Evolutionary conservation across 2,329 filamentous ascomycete species (phyloP).

Genomic region (Cladorrhinum sp.): DNA sequence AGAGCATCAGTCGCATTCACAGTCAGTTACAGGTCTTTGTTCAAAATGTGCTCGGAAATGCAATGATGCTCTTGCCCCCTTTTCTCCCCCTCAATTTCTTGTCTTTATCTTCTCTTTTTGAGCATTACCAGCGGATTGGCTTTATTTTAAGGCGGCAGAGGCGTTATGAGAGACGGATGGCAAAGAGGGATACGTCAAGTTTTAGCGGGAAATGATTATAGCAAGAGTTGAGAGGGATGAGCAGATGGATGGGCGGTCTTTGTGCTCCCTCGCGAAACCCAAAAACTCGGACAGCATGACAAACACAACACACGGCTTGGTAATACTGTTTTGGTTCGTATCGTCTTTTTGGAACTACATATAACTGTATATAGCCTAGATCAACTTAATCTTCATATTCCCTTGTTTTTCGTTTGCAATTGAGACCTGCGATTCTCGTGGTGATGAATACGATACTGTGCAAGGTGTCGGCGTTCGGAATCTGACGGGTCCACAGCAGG

Average conservation of each 20-base stretch:
- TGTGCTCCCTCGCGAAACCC: background rate
- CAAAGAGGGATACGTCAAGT: background rate
- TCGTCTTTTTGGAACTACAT: background rate
- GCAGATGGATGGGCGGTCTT: background rate
- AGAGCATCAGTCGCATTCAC: background rate
- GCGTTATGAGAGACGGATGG: background rate
- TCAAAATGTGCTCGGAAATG: background rate
- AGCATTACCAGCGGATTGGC: background rate
- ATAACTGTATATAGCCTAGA: background rate
- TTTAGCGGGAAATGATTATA: background rate
- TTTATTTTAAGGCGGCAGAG: background rate
- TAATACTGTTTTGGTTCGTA: background rate
- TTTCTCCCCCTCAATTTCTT: background rate
- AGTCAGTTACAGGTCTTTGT: background rate
- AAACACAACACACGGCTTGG: background rate
- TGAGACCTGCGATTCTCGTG: no score
- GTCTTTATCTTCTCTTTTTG: background rate
- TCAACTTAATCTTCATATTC: background rate
- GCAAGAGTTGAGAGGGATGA: background rate
- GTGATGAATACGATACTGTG: background rate
- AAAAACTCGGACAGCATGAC: background rate
- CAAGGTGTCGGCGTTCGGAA: background rate
- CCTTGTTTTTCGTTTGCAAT: background rate
- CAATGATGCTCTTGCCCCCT: background rate
- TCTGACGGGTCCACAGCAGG: background rate